Percentiles rank a stretch among this genome's conserved stretches.
These are phyloP conservation scores for Heliosperma pusillum DNA, from an alignment of 148 eudicot genomes.

Conservation along the genomic window DNA sequence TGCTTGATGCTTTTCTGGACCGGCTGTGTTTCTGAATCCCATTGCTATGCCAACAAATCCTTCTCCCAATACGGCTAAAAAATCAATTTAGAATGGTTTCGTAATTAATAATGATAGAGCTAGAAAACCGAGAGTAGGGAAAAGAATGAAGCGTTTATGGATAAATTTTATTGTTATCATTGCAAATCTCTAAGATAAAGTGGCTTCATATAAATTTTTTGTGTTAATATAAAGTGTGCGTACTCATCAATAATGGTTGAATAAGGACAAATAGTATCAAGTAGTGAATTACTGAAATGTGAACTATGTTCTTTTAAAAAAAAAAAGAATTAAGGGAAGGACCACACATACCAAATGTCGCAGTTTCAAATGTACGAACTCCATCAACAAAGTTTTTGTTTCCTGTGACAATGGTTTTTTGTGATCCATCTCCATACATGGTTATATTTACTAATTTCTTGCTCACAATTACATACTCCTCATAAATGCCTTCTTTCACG, in stretches of 20 bases:
- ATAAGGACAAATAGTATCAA: no score
- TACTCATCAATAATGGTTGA: no score
- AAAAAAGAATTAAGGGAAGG: neutral
- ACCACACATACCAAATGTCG: constrained; percentile 74
- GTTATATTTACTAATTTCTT: constrained; percentile 74
- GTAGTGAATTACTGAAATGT: no score
- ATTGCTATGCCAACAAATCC: constrained; percentile 66
- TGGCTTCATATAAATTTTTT: no score
- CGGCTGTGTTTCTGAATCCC: constrained; percentile 78
- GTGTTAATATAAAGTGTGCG: no score
- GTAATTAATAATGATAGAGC: neutral
- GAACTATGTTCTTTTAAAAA: no score
- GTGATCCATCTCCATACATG: constrained; percentile 89
- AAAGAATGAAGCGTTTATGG: no score
- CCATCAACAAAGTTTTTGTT: constrained; percentile 71
- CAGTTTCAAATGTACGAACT: constrained; percentile 56
- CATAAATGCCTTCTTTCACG: constrained; percentile 67
- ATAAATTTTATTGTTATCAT: no score
- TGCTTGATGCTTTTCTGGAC: constrained; percentile 73
- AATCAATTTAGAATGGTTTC: neutral
- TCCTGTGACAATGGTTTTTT: constrained; percentile 67
- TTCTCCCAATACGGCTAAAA: constrained; percentile 57
- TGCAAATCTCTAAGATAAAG: no score
- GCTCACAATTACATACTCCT: constrained; percentile 62
- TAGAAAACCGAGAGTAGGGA: no score